Evolutionary conservation across 1,284 basidiomycete genomes (phyloP).

Genomic region (Chiua sp.): DNA sequence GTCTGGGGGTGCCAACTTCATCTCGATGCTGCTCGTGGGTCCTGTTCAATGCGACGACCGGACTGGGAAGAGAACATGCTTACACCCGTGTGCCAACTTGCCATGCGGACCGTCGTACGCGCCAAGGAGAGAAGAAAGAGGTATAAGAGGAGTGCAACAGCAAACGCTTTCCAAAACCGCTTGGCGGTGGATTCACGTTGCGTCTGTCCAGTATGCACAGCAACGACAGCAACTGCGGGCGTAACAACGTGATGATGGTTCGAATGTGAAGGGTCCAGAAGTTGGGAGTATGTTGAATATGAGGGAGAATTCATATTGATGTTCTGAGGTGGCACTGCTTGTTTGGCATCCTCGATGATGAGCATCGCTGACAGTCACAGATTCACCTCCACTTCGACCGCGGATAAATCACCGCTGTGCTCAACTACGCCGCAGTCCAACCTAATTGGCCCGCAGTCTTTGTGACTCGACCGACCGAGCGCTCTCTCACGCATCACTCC

Average conservation of each 20-base stretch:
- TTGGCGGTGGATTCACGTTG: constrained; percentile 11
- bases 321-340: neutral
- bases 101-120: constrained; percentile 17
- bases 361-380: constrained; percentile 2
- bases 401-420: neutral
- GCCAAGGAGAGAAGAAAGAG: constrained; percentile 11
- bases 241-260: neutral
- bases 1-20: constrained; percentile 4
- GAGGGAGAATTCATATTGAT: too few species aligned
- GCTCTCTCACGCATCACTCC: too few species aligned
- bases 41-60: neutral
- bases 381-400: neutral
- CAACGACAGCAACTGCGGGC: neutral
- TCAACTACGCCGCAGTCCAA: neutral
- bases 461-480: too few species aligned
- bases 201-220: neutral
- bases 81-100: constrained; percentile 7
- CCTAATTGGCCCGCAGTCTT: too few species aligned
- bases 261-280: constrained; percentile 16
- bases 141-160: constrained; percentile 25
- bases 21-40: neutral
- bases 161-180: constrained; percentile 29
- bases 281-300: constrained; percentile 11
- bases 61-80: neutral
- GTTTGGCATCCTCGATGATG: neutral